Base-by-base conservation (phyloP, 2,329 filamentous ascomycete species). In the Paecilomyces variotii region DNA sequence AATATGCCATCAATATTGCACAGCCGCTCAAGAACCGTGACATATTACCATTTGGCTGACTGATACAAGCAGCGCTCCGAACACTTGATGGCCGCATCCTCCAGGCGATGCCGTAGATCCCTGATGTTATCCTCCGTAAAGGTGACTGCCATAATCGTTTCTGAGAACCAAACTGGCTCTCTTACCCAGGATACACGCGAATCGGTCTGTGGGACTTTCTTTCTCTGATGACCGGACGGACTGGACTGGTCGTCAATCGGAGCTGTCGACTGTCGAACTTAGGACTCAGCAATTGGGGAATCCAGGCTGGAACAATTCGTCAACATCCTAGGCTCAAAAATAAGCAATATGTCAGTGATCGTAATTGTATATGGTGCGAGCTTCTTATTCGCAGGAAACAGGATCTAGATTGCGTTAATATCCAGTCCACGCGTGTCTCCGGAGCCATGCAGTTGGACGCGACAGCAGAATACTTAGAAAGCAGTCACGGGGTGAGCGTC, bases 21-120 rank as follows among this genome's bases (percentile, higher is more conserved):
- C 26, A 24, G 45, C 12, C 25, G 11, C 14, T 32, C 50, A 28
- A 39, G 54, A 34, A 39, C 57, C 62, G 55, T 26, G 4, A 14
- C 14, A 32, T 27, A 7, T 26, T 69, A 96, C 94, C 94, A 99
- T 85, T 97, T 97, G 28, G 94, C 88, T 5, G 93, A 94, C 68
- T 97, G 92, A 70, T 97, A 97, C 11, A 99, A 83, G 73, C 94
- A 96, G 72, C 94, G 82, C 72, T 99, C 94, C 1, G 91, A 96
- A 77, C 92, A 97, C 71, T 91, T 91, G 26, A 94, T 82, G 2
- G 94, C 87, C 30, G 93, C 91, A 68, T 91, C 88, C 72, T 96
- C 90, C 51, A 97, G 81, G 34, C 90, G 85, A 39, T 82, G 82
- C 68, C 88, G 85, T 61, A 95, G 79, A 69, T 91, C 87, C 57